phyloP scores from a whole-genome alignment of 345 rosid genomes.

The Camelina sativa region DNA sequence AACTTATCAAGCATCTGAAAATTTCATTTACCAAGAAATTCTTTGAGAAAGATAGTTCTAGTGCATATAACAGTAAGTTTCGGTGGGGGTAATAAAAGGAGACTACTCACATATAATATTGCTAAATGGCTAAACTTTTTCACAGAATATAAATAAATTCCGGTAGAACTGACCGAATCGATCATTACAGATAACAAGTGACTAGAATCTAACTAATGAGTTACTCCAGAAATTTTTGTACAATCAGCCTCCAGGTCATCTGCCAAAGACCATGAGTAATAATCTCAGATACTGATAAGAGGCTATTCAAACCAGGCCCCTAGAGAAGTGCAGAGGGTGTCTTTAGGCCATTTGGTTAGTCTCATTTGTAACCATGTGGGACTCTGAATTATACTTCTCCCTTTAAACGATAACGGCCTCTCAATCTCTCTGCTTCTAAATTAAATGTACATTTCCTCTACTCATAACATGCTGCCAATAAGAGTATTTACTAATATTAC shows the following conservation, averaged over 20 bases:
- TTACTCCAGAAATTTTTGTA: not conserved
- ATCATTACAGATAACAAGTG: constrained; percentile 1
- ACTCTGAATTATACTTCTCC: not conserved
- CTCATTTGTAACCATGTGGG: not conserved
- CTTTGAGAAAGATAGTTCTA: not conserved
- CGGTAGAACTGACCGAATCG: not conserved
- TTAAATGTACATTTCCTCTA: not conserved
- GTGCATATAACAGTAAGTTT: not conserved
- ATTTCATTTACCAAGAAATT: not conserved
- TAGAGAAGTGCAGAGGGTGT: not conserved
- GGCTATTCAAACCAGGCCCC: not conserved
- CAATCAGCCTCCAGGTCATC: constrained; percentile 2
- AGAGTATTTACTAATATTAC: constrained; percentile 43
- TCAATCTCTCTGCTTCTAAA: not conserved
- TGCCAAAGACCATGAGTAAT: constrained; percentile 6
- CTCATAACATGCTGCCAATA: not conserved
- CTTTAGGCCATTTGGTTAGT: constrained; percentile 1
- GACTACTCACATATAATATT: not conserved
- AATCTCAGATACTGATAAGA: not conserved
- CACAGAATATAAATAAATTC: not conserved
- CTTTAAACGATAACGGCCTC: not conserved
- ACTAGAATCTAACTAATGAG: constrained; percentile 5
- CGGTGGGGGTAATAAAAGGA: constrained; percentile 3
- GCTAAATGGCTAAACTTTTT: not conserved
- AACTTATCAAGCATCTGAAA: constrained; percentile 1